Evolutionary conservation across 2,329 filamentous ascomycete genomes (phyloP).

Genomic region (Aspergillus sergii): DNA sequence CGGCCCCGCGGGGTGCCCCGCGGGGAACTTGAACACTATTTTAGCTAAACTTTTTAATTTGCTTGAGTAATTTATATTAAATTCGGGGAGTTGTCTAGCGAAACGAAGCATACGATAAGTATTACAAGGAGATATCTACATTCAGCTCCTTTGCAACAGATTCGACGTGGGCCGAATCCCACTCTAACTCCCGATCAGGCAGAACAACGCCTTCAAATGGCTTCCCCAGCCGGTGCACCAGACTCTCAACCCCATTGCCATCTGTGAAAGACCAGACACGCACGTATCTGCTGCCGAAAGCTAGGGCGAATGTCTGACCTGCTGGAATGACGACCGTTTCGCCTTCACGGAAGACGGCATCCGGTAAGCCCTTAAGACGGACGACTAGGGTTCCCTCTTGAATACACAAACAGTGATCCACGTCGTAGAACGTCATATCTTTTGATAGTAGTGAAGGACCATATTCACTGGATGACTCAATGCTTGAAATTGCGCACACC

Average conservation of each 20-base stretch:
- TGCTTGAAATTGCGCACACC: conserved; percentile 57
- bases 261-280: conserved; percentile 53
- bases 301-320: conserved; percentile 49
- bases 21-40: background rate
- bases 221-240: conserved; percentile 45
- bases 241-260: conserved; percentile 52
- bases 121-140: conserved; percentile 18
- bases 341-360: conserved; percentile 46
- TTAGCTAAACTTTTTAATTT: background rate
- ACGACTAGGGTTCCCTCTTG: conserved; percentile 52
- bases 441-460: conserved; percentile 36
- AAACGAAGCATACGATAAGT: background rate
- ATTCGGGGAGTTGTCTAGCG: background rate
- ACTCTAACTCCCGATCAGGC: conserved; percentile 38
- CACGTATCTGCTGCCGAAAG: conserved; percentile 51
- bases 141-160: conserved; percentile 22
- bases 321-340: conserved; percentile 54
- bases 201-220: conserved; percentile 39
- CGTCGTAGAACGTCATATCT: conserved; percentile 48
- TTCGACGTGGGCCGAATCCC: conserved; percentile 26
- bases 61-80: background rate
- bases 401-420: conserved; percentile 57
- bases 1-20: conserved; percentile 4
- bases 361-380: conserved; percentile 37
- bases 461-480: conserved; percentile 49